Percentiles rank a stretch among this genome's conserved stretches.
phyloP scores from a whole-genome alignment of 1,284 basidiomycete genomes.

The Ceratobasidium sp. region DNA sequence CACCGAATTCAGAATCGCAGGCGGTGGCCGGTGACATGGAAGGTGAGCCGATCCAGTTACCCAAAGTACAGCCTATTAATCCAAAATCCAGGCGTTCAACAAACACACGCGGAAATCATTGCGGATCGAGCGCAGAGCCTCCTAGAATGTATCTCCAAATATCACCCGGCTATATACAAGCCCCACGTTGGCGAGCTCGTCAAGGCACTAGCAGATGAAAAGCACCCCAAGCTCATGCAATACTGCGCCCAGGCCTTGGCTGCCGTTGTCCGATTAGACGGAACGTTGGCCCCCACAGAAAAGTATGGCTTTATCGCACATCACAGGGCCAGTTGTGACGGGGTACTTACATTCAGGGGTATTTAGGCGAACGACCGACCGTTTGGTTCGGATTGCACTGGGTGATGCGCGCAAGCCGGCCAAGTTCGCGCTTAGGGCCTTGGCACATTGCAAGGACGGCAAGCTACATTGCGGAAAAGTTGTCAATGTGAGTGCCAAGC shows the following conservation, averaged over 20 bases:
- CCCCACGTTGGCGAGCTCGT: conserved; percentile 78
- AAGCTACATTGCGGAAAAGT: conserved; percentile 65
- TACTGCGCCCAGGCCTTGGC: conserved; percentile 80
- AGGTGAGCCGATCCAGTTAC: not conserved
- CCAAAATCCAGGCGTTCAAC: conserved; percentile 16
- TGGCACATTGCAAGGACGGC: conserved; percentile 70
- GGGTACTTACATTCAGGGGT: conserved; percentile 3
- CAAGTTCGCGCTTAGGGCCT: conserved; percentile 87
- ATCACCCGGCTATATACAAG: conserved; percentile 78
- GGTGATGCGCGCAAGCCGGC: conserved; percentile 75
- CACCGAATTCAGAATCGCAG: conserved; percentile 28
- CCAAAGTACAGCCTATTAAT: no score
- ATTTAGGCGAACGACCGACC: conserved; percentile 71
- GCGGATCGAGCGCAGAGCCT: conserved; percentile 50
- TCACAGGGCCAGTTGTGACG: conserved; percentile 31
- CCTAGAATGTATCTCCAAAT: conserved; percentile 75
- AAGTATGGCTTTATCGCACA: conserved; percentile 69
- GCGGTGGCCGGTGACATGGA: not conserved
- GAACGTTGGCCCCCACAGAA: conserved; percentile 67
- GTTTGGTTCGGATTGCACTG: conserved; percentile 69
- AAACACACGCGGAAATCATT: conserved; percentile 42
- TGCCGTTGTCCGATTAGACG: conserved; percentile 69
- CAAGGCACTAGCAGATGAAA: conserved; percentile 74
- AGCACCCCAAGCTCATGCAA: conserved; percentile 70
- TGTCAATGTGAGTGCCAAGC: conserved; percentile 68